phyloP scores from a whole-genome alignment of 768 basidiomycete species.

The Brasilioporus rufonigricans region DNA sequence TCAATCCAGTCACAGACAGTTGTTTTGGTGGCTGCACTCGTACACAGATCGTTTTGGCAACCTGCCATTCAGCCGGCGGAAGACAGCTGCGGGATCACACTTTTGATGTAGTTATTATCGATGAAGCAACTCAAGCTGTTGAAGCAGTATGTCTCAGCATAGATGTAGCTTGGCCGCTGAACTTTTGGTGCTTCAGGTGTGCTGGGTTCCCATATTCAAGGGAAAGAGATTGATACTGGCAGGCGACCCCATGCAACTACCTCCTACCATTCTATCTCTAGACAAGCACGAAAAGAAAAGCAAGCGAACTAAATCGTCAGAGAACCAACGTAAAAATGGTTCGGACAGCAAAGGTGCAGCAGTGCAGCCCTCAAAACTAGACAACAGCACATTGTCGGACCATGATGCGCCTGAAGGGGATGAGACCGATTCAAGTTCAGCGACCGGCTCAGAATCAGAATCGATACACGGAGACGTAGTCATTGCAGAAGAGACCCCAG shows the following conservation, averaged over 20 bases:
- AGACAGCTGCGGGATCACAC: constrained; percentile 69
- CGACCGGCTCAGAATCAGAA: constrained; percentile 13
- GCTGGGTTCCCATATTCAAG: constrained; percentile 96
- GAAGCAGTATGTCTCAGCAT: constrained; percentile 68
- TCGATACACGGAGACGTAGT: constrained; percentile 19
- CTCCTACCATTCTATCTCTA: constrained; percentile 84
- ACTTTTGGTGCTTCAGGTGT: constrained; percentile 30
- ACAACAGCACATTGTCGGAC: background rate
- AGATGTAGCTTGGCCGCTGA: background rate
- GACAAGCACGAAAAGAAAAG: constrained; percentile 40
- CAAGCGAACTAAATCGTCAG: background rate
- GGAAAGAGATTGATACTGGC: constrained; percentile 87
- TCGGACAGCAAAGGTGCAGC: background rate
- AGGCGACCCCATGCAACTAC: constrained; percentile 94
- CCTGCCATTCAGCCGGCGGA: constrained; percentile 92
- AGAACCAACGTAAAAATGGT: background rate
- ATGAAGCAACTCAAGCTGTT: constrained; percentile 95
- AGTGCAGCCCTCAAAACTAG: background rate
- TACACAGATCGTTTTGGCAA: constrained; percentile 77
- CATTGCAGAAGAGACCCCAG: constrained; percentile 18
- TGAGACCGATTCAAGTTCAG: constrained; percentile 5
- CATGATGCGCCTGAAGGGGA: background rate
- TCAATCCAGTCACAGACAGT: background rate
- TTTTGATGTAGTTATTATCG: constrained; percentile 95
- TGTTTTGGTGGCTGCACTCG: background rate